Evolutionary conservation across 2,329 filamentous ascomycete species (phyloP), one percentile per base, ranked within the genome.

Genomic region (Aspergillus flavus): DNA sequence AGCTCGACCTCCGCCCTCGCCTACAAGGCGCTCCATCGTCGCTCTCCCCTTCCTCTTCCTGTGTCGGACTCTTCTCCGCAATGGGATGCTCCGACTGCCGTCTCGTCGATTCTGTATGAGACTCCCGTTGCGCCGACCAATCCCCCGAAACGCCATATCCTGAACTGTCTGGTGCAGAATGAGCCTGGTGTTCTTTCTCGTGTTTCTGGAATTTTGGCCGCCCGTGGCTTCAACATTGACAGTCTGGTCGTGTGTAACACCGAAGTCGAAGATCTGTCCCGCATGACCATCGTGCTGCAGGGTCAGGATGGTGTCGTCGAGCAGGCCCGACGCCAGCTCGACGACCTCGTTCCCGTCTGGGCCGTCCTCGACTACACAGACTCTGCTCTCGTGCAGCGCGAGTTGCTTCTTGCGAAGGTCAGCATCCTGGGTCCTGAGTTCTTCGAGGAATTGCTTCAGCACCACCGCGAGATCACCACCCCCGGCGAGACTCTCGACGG

Each of bases 141-240:
- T 28, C 94, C 95, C 10, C 91, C 93, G 52, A 98, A 97, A 83
- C 90, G 94, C 60, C 95, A 99, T 81, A 88, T 99, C 76, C 89
- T 99, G 80, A 99, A 99, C 83, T 99, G 95, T 79, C 87, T 99
- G 66, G 95, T 99, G 65, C 95, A 99, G 81, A 99, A 99, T 82
- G 95, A 99, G 84, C 95, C 95, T 14, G 95, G 95, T 82, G 95
- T 99, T 62, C 85, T 99, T 63, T 98, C 94, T 58, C 93, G 95
- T 64, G 92, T 99, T 11, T 98, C 95, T 1, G 95, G 95, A 61
- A 98, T 99, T 75, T 85, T 99, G 39, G 95, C 95, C 14, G 95
- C 95, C 50, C 89, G 95, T 63, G 95, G 95, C 69, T 99, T 99
- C 88, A 99, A 99, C 84, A 99, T 99, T 74, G 95, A 99, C 85